Evolutionary conservation across 2,329 filamentous ascomycete species (phyloP), one percentile per base, ranked within the genome.

Genomic region (Chrysoporthe puriensis): DNA sequence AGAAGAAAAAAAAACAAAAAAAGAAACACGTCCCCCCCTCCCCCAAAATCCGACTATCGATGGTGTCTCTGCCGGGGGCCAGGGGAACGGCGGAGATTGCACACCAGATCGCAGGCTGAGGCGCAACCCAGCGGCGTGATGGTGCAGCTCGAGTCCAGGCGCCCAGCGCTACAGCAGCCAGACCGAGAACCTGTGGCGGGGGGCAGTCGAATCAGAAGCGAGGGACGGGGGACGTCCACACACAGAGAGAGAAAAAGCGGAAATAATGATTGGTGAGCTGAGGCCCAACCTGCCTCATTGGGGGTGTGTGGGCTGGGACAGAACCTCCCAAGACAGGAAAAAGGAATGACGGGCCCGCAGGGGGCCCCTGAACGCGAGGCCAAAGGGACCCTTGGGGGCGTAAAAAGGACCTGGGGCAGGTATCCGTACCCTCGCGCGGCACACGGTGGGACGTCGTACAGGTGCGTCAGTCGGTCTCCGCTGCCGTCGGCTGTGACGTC

Each of bases 341-440:
- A 54, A 32, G 4, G 21, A 34, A 3, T 6, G 3, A 44, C 40
- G n/a, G 57, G n/a, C 21, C 11, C n/a, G 26, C n/a, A 14, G 18
- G 26, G 26, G 21, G 4, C 9, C 21, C 21, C 26, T 26, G 32
- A 2, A 1, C n/a, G 42, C 42, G 42, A 61, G 58, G 26, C n/a
- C 40, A 46, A 26, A 48, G n/a, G 59, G 18, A 60, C 18, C 44
- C 8, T 46, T 46, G 59, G 59, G 59, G 59, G 59, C 42, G n/a
- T 48, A 61, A 61, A 61, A 61, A 61, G 59, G 59, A 61, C 59
- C 43, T 13, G 32, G 46, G 42, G 9, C 43, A 61, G 26, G 59
- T 61, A 48, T 42, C 26, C 13, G 54, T 61, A 46, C 43, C 7
- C 40, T 21, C 36, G 40, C 57, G 5, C 9, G 26, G 59, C 26